phyloP scores from a whole-genome alignment of 176 grass and related monocot species.

The Themeda triandra region DNA sequence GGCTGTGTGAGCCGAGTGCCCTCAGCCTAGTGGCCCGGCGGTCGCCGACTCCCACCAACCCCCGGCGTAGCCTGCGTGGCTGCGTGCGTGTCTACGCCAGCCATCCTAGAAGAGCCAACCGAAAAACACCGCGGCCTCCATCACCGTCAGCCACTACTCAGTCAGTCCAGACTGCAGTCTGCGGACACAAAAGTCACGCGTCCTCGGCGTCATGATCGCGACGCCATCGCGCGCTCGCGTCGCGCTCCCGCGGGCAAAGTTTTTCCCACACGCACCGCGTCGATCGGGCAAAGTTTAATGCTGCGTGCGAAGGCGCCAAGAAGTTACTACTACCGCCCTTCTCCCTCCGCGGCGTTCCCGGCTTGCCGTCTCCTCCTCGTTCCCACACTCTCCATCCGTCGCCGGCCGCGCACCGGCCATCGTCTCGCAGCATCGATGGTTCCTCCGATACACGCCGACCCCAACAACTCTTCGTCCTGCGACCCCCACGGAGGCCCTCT shows the following conservation, averaged over 20 bases:
- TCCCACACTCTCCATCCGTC: not conserved
- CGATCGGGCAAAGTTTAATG: not conserved
- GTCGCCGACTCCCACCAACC: not conserved
- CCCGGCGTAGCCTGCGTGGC: not conserved
- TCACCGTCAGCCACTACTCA: not conserved
- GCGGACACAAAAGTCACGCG: not conserved
- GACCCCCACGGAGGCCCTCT: fast-evolving
- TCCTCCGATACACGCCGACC: not conserved
- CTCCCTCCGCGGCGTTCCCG: not conserved
- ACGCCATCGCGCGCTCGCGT: not conserved
- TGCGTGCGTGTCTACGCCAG: not conserved
- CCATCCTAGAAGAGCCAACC: not conserved
- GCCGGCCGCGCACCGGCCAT: not conserved
- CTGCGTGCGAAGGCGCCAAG: not conserved
- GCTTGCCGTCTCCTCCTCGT: not conserved
- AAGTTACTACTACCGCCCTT: not conserved
- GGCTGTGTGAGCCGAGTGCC: not conserved
- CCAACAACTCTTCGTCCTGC: not conserved
- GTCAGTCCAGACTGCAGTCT: not conserved
- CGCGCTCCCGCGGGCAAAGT: not conserved
- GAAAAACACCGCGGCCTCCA: not conserved
- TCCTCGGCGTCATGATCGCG: not conserved
- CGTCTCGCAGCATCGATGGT: not conserved
- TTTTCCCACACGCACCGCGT: slow-evolving; percentile 19
- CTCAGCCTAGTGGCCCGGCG: not conserved